phyloP scores from a whole-genome alignment of 225 moss, liverwort and hornwort species.

The Polytrichum formosum region DNA sequence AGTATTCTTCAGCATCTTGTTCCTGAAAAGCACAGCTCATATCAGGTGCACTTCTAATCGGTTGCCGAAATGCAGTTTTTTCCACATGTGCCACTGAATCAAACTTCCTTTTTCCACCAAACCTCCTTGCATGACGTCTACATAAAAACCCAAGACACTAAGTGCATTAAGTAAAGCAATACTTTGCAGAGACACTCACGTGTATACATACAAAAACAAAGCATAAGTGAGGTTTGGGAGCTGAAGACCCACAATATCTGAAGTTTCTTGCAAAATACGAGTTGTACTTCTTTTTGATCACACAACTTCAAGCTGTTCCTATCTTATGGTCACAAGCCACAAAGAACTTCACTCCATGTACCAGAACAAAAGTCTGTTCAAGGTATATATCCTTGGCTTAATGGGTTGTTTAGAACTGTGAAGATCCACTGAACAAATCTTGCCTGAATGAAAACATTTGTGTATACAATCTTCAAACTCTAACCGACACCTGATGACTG shows the following conservation, averaged over 20 bases:
- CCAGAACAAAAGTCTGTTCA: neutral
- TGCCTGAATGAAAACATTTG: no score
- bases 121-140: conserved; percentile 1
- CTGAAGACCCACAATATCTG: neutral
- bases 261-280: neutral
- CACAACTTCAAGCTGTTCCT: neutral
- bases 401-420: no score
- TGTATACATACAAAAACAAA: neutral
- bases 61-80: conserved; percentile 1
- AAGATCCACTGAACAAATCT: no score
- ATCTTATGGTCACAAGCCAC: neutral
- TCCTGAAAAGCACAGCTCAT: neutral
- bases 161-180: no score
- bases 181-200: no score
- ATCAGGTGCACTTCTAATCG: neutral
- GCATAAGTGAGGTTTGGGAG: neutral
- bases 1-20: neutral
- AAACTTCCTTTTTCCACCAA: neutral
- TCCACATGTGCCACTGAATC: neutral
- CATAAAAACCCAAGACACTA: no score
- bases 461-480: neutral
- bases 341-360: neutral
- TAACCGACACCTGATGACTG: neutral
- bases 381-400: no score
- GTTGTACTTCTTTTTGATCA: neutral